These are phyloP conservation scores for Flagelloscypha sp. DNA, from an alignment of 768 basidiomycete species.

Conservation along the genomic window DNA sequence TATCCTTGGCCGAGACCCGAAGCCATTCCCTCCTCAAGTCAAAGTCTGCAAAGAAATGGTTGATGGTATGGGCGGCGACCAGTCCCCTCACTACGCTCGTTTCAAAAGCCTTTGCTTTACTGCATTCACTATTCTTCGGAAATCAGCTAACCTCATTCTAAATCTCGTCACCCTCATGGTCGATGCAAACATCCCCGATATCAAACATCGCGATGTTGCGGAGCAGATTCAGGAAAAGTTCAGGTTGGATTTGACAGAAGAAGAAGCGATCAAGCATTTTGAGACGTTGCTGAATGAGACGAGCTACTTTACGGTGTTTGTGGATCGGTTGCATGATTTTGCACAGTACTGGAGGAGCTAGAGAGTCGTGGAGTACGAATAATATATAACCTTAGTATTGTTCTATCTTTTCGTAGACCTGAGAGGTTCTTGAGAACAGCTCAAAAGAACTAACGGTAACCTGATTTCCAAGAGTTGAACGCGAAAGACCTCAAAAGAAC, in stretches of 20 bases:
- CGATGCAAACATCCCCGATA: conserved; percentile 95
- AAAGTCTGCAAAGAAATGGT: conserved; percentile 99
- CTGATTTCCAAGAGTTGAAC: no score
- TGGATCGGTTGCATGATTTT: conserved; percentile 89
- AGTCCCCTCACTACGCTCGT: conserved; percentile 89
- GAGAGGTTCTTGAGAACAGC: no score
- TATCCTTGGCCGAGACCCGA: conserved; percentile 94
- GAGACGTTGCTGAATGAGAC: conserved; percentile 91
- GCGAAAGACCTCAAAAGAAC: no score
- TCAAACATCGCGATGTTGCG: conserved; percentile 83
- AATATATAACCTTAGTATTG: conserved; percentile 10
- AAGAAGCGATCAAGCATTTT: conserved; percentile 96
- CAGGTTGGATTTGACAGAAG: conserved; percentile 86
- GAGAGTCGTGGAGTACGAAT: conserved; percentile 1
- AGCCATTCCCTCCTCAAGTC: conserved; percentile 94
- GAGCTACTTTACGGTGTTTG: conserved; percentile 84
- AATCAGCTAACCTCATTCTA: conserved; percentile 94
- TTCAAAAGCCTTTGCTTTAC: conserved; percentile 98
- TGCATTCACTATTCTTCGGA: conserved; percentile 93
- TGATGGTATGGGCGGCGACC: conserved; percentile 97
- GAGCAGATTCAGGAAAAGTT: conserved; percentile 96
- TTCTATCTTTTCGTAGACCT: conserved; percentile 2
- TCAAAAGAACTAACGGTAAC: no score
- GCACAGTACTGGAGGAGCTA: conserved; percentile 85
- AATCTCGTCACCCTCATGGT: conserved; percentile 97